phyloP scores from a whole-genome alignment of 768 basidiomycete genomes.

The Podaxis rugospora region DNA sequence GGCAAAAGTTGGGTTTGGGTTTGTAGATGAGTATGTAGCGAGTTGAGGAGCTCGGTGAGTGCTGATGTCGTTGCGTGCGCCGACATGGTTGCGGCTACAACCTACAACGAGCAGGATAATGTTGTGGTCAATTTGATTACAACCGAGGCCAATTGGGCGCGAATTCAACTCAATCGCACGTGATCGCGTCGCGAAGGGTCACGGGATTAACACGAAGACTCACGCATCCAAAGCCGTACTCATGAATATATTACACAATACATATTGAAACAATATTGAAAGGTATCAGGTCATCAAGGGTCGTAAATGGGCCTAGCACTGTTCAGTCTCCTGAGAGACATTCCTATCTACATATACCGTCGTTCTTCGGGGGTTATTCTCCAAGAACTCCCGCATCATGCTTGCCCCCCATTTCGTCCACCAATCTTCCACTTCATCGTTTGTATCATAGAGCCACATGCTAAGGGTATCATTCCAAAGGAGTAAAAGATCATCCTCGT shows the following conservation, averaged over 20 bases:
- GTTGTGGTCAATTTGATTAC: slow-evolving; percentile 3
- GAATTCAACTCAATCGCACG: slow-evolving; percentile 11
- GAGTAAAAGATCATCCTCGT: slow-evolving; percentile 38
- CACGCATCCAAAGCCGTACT: background rate
- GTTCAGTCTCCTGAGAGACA: background rate
- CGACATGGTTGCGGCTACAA: slow-evolving; percentile 16
- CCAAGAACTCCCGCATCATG: background rate
- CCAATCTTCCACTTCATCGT: slow-evolving; percentile 59
- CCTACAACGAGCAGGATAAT: slow-evolving; percentile 2
- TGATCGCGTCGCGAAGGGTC: slow-evolving; percentile 11
- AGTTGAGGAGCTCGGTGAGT: slow-evolving; percentile 67
- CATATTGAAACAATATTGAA: too few relatives aligned
- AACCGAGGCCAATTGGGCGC: background rate
- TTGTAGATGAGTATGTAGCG: slow-evolving; percentile 74
- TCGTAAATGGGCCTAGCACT: background rate
- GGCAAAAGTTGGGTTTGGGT: slow-evolving; percentile 80
- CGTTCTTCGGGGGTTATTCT: background rate
- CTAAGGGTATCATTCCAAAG: slow-evolving; percentile 52
- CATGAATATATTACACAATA: background rate
- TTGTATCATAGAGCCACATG: slow-evolving; percentile 47
- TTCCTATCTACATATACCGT: slow-evolving; percentile 1
- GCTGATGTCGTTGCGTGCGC: slow-evolving; percentile 24
- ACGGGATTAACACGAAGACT: background rate
- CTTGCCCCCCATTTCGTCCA: slow-evolving; percentile 45
- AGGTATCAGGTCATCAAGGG: background rate